phyloP scores from a whole-genome alignment of 305 asterid species.

The Caryopteris hybrid region DNA sequence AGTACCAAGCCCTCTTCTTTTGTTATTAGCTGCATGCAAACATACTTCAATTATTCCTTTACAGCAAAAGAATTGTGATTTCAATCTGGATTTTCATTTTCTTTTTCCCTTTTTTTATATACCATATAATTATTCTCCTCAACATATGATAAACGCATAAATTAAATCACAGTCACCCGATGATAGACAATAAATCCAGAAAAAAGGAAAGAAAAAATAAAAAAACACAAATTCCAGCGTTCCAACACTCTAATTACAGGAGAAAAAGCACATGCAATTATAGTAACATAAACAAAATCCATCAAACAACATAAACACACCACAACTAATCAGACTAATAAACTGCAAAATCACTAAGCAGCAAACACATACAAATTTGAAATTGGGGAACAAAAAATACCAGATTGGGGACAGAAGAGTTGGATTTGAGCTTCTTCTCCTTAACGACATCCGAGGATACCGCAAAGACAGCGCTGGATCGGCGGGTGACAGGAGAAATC shows the following conservation, averaged over 20 bases:
- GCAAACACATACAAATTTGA: background rate
- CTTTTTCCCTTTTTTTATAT: too few species aligned
- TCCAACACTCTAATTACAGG: background rate
- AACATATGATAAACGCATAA: background rate
- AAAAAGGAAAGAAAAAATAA: background rate
- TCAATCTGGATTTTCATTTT: too few species aligned
- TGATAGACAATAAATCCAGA: background rate
- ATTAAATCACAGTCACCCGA: background rate
- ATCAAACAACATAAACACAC: background rate
- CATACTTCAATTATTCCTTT: background rate
- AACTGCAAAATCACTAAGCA: background rate
- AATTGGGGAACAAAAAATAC: constrained; percentile 24
- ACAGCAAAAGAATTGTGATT: background rate
- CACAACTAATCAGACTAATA: background rate
- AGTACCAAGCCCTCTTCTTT: constrained; percentile 82
- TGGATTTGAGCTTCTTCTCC: constrained; percentile 61
- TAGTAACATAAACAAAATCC: background rate
- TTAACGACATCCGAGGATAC: constrained; percentile 73
- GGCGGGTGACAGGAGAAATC: constrained; percentile 28
- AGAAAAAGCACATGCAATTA: background rate
- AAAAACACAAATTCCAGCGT: background rate
- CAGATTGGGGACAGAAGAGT: constrained; percentile 41
- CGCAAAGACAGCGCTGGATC: constrained; percentile 51
- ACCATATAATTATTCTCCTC: background rate
- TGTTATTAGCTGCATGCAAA: constrained; percentile 59